phyloP scores from a whole-genome alignment of 176 grass and related monocot genomes.

The Eremochloa ophiuroides region DNA sequence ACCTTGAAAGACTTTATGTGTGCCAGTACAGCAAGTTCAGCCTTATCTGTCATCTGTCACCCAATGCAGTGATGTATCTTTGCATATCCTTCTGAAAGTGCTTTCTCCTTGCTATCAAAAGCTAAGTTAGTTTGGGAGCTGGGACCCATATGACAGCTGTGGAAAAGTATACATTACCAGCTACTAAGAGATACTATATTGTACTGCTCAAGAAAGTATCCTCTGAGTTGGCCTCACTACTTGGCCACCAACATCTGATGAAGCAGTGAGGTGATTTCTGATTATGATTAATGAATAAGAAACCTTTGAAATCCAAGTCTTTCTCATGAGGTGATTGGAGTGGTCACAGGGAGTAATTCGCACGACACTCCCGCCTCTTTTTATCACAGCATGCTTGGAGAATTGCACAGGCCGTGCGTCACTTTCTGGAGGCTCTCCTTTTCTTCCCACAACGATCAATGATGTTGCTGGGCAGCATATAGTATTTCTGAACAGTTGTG shows the following conservation, averaged over 20 bases:
- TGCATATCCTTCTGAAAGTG: conserved; percentile 3
- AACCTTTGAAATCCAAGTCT: background rate
- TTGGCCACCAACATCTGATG: conserved; percentile 21
- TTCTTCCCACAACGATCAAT: background rate
- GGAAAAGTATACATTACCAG: conserved; percentile 29
- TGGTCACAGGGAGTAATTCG: conserved; percentile 16
- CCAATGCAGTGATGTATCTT: conserved; percentile 7
- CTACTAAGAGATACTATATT: conserved; percentile 22
- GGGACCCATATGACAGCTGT: conserved; percentile 24
- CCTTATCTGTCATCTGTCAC: conserved; percentile 7
- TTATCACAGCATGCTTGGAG: background rate
- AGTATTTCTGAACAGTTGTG: background rate
- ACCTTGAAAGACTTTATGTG: background rate
- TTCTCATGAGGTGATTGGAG: conserved; percentile 2
- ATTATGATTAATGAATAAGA: background rate
- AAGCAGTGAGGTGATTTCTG: conserved; percentile 12
- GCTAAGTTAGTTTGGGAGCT: conserved; percentile 6
- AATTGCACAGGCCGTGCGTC: conserved; percentile 7
- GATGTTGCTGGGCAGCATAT: background rate
- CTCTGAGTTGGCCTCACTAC: conserved; percentile 16
- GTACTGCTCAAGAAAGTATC: conserved; percentile 17
- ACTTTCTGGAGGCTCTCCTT: background rate
- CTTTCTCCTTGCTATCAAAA: conserved; percentile 13
- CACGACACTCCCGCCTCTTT: conserved; percentile 4
- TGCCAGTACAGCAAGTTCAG: conserved; percentile 5